These are phyloP conservation scores for Hyparrhenia diplandra DNA, from an alignment of 176 grass and related monocot species.

Conservation along the genomic window DNA sequence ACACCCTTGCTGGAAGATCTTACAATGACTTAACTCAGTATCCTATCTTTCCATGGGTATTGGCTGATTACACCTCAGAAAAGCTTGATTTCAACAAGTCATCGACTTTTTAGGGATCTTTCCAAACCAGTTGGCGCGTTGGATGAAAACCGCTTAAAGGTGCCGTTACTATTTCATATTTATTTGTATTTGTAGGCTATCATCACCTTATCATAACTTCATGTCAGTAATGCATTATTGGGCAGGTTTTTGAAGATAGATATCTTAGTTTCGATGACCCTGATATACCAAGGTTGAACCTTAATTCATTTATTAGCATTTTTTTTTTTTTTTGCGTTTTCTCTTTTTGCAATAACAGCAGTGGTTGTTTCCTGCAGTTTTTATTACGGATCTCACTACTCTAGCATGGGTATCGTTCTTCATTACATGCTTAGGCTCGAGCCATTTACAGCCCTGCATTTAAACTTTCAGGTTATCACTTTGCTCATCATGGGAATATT, in stretches of 20 bases:
- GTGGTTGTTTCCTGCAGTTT: conserved; percentile 56
- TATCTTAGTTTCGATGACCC: conserved; percentile 90
- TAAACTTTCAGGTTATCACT: conserved; percentile 42
- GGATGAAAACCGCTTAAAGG: conserved; percentile 89
- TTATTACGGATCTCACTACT: conserved; percentile 99
- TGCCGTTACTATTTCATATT: conserved; percentile 16
- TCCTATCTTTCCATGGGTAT: conserved; percentile 91
- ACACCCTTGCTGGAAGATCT: conserved; percentile 90
- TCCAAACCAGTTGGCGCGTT: conserved; percentile 94
- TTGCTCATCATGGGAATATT: conserved; percentile 24
- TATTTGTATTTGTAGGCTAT: conserved; percentile 10
- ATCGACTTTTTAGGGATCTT: conserved; percentile 90
- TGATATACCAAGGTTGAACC: conserved; percentile 90
- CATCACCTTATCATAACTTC: conserved; percentile 8
- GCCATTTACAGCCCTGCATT: conserved; percentile 49
- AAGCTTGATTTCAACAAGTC: conserved; percentile 97
- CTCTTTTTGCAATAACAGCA: background rate
- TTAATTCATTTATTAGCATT: background rate
- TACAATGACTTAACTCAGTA: conserved; percentile 99
- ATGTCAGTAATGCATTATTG: background rate
- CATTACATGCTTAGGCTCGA: conserved; percentile 91
- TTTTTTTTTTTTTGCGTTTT: conserved; percentile 6
- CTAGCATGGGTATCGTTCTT: conserved; percentile 97
- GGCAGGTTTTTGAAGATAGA: conserved; percentile 94
- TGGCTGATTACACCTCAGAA: conserved; percentile 90